These are phyloP conservation scores for Patellifolia procumbens DNA, from an alignment of 179 eudicot genomes.

Conservation along the genomic window DNA sequence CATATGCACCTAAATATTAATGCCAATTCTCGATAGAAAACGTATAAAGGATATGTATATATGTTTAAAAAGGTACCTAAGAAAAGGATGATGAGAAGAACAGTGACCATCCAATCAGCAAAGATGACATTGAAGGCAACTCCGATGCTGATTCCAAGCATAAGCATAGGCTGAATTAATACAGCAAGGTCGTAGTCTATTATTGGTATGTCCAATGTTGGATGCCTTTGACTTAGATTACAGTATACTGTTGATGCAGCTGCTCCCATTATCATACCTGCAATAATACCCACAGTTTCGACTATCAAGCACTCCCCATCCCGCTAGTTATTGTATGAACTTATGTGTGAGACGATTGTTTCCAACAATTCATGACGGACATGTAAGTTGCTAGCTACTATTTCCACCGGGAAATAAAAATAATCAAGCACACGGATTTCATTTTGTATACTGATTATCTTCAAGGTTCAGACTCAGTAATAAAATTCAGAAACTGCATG, in stretches of 20 bases:
- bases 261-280: slow-evolving; percentile 89
- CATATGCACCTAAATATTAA: background rate
- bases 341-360: too few relatives aligned
- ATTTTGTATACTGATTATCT: too few relatives aligned
- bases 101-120: slow-evolving; percentile 85
- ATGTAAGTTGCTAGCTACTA: too few relatives aligned
- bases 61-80: slow-evolving; percentile 38
- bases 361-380: too few relatives aligned
- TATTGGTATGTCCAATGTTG: slow-evolving; percentile 71
- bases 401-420: too few relatives aligned
- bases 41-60: background rate
- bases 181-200: slow-evolving; percentile 74
- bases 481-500: too few relatives aligned
- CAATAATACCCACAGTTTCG: background rate
- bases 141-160: slow-evolving; percentile 80
- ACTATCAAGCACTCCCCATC: background rate
- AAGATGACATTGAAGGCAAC: slow-evolving; percentile 72
- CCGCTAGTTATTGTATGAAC: too few relatives aligned
- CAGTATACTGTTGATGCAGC: slow-evolving; percentile 70
- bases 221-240: slow-evolving; percentile 65
- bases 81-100: slow-evolving; percentile 68
- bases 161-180: slow-evolving; percentile 78
- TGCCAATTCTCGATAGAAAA: background rate
- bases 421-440: too few relatives aligned
- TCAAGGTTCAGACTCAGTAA: too few relatives aligned